These are phyloP conservation scores for Glaciozyma antarctica DNA, from an alignment of 768 basidiomycete species.

Conservation along the genomic window DNA sequence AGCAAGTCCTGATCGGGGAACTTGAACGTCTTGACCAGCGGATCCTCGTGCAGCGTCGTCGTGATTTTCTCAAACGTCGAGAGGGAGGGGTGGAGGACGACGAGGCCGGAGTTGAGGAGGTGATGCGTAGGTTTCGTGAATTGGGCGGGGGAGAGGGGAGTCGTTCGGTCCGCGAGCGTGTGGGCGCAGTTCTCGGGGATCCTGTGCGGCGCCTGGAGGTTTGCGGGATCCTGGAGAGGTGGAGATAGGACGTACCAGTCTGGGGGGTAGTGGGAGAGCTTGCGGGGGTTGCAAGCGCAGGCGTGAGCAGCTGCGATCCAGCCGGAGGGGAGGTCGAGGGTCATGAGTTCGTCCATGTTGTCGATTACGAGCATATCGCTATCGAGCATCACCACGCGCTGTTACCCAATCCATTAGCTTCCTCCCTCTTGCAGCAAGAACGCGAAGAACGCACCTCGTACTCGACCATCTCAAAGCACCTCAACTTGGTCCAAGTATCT, in stretches of 20 bases:
- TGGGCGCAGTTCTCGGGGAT: slow-evolving; percentile 84
- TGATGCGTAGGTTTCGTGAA: slow-evolving; percentile 60
- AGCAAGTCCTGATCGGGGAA: slow-evolving; percentile 94
- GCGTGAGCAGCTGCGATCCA: slow-evolving; percentile 82
- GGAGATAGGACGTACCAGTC: slow-evolving; percentile 55
- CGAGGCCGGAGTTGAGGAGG: slow-evolving; percentile 83
- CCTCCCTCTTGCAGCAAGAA: neutral
- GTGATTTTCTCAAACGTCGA: slow-evolving; percentile 50
- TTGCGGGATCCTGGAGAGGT: neutral
- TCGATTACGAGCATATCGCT: slow-evolving; percentile 74
- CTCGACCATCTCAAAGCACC: slow-evolving; percentile 40
- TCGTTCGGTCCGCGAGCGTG: slow-evolving; percentile 45
- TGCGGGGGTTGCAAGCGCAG: slow-evolving; percentile 88
- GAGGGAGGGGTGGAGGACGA: slow-evolving; percentile 68
- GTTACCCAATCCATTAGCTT: neutral
- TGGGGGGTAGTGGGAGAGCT: slow-evolving; percentile 69
- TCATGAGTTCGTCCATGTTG: slow-evolving; percentile 66
- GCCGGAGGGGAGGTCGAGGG: slow-evolving; percentile 49
- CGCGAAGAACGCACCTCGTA: slow-evolving; percentile 36
- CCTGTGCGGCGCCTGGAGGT: slow-evolving; percentile 46
- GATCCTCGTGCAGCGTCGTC: slow-evolving; percentile 51
- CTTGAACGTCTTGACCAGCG: slow-evolving; percentile 49
- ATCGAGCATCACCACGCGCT: slow-evolving; percentile 63
- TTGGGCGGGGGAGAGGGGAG: slow-evolving; percentile 43
- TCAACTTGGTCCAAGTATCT: slow-evolving; percentile 58